Evolutionary conservation across 2,329 filamentous ascomycete species (phyloP), one percentile per base, ranked within the genome.

Genomic region (Alternaria burnsii): DNA sequence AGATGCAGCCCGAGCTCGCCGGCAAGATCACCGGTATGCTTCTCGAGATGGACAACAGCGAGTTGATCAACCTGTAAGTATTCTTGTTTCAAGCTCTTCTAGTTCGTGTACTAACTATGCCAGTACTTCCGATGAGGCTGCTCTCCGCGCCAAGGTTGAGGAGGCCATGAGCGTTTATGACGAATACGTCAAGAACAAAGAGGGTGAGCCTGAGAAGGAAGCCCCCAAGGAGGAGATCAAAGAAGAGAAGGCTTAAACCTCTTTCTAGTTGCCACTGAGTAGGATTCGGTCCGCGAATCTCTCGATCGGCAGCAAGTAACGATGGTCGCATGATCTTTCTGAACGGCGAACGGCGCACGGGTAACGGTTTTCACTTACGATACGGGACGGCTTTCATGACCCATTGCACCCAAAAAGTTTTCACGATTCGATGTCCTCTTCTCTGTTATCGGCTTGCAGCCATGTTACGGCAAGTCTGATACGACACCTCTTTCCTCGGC

Each of bases 21-120:
- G 95, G 95, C 79, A 99, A 99, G 90, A 98, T 99, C 81, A 99
- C 95, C 64, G 95, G 95, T 83, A 99, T 99, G 95, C 91, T 99
- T 75, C 84, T 99, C 74, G 95, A 99, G 88, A 99, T 99, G 95
- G 95, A 98, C 76, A 98, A 98, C 83, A 80, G 86, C 59, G 95
- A 99, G 85, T 86, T 99, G 73, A 87, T 99, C 78, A 92, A 92
- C 83, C 88, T 99, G 92, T 97, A 90, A 92, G 94, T 92, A 66
- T 28, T 32, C 40, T 53, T 52, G 50, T 42, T n/a, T 18, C 6
- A 16, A 2, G 12, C 54, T 40, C 40, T 34, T 8, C 44, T 28
- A 34, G 5, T 28, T 30, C n/a, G 22, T 14, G 32, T 60, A 76
- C 71, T 82, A 65, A 80, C 71, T 58, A 32, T 46, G 22, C 34